Conservation (phyloP, 768 basidiomycete species). For the Mycena chlorophos region DNA sequence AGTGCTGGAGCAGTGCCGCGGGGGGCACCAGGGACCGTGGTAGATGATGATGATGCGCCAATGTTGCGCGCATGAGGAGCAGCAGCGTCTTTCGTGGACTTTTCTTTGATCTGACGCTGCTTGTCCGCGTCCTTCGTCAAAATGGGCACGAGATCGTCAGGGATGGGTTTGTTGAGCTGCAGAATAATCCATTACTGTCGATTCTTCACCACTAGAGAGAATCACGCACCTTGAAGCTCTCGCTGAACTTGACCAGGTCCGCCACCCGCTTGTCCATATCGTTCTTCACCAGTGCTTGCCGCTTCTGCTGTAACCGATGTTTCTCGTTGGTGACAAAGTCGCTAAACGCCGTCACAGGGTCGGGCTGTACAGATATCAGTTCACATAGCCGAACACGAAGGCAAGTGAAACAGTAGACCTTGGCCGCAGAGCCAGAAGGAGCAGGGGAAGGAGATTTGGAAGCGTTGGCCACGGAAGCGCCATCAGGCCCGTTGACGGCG, state of each 20-base stretch:
- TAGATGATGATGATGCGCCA: conserved; percentile 53
- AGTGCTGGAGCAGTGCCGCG: conserved; percentile 28
- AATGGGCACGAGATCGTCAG: conserved; percentile 90
- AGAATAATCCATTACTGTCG: neutral
- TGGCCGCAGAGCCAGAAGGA: conserved; percentile 46
- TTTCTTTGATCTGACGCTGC: conserved; percentile 80
- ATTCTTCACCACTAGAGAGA: neutral
- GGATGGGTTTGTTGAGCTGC: conserved; percentile 94
- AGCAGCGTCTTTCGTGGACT: conserved; percentile 65
- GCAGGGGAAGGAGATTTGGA: conserved; percentile 67
- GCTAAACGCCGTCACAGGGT: conserved; percentile 82
- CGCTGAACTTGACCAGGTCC: conserved; percentile 89
- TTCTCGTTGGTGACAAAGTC: conserved; percentile 93
- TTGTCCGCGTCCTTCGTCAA: conserved; percentile 93
- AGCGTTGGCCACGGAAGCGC: conserved; percentile 45
- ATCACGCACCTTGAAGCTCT: conserved; percentile 82
- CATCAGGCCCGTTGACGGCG: conserved; percentile 78
- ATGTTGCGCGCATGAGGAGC: conserved; percentile 71
- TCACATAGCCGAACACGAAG: too few relatives aligned
- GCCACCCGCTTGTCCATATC: conserved; percentile 95
- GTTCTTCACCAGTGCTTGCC: conserved; percentile 82
- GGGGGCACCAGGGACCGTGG: conserved; percentile 46
- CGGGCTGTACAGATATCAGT: conserved; percentile 46
- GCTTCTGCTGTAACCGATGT: conserved; percentile 86
- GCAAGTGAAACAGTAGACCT: conserved; percentile 35